Base-by-base conservation (phyloP, 768 basidiomycete genomes). In the Cyclocybe aegerita region DNA sequence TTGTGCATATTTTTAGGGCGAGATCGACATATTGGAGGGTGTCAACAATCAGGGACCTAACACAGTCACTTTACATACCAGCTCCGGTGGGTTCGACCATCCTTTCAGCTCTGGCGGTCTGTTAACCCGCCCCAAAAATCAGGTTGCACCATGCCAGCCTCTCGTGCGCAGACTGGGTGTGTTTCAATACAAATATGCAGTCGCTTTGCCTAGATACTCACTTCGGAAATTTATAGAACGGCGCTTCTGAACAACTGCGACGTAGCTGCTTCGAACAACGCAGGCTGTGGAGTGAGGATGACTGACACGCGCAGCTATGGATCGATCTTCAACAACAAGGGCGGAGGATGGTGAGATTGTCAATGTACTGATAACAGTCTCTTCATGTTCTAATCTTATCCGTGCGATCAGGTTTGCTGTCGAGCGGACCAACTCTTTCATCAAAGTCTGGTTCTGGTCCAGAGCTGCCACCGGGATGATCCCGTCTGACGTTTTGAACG, bases 401-500 rank as follows among this genome's bases (percentile, higher is more conserved):
- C 14, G 12, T 37, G 34, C 34, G 4, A 15, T 54, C 15, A 85
- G 80, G 79, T 85, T 75, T 63, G 86, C 84, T 0, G 70, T 86
- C 59, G 83, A 86, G 60, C 75, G 85, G 33, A 84, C 83, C 0
- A 54, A 65, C 16, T 59, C 61, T 4, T 80, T 74, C 60, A 81
- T 89, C 61, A 85, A 83, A 53, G 71, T 88, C 41, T 90, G 82
- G 80, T 89, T 86, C 69, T 90, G 85, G 84, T 71, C 82, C 0
- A 73, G 83, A 38, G 68, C 65, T 42, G 75, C 65, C 35, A 65
- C 72, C 10, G 58, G 58, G 33, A 69, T 23, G 23, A 23, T 80
- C 17, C 83, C 83, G 1, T 55, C 63, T 7, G 82, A 79, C 54
- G 72, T 83, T 10, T 64, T 52, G 29, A 62, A 63, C 12, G 80